Percentiles rank a stretch among this genome's conserved stretches.
Evolutionary conservation across 2,329 filamentous ascomycete genomes (phyloP).

Genomic region (Fusarium humuli): DNA sequence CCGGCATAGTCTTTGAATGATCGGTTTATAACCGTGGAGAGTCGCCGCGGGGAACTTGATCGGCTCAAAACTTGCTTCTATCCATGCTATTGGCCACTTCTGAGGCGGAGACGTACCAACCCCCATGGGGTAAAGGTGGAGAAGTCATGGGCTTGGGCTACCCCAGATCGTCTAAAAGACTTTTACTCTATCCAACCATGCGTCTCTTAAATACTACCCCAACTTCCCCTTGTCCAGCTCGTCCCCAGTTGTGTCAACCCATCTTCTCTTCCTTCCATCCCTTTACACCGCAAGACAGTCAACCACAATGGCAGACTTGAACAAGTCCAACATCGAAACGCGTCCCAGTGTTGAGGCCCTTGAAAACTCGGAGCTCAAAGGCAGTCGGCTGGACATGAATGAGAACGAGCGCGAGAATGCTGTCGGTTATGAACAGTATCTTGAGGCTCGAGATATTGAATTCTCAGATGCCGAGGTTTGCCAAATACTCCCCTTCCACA

Average conservation of each 20-base stretch:
- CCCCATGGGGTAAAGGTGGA: slow-evolving; percentile 13
- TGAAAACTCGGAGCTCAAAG: slow-evolving; percentile 3
- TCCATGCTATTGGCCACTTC: neutral
- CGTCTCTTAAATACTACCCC: neutral
- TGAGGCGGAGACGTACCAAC: neutral
- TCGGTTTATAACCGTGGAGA: neutral
- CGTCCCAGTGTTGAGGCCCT: neutral
- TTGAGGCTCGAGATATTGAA: slow-evolving; percentile 9
- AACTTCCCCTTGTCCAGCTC: neutral
- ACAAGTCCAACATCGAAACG: neutral
- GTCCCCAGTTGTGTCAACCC: no score
- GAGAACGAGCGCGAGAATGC: neutral
- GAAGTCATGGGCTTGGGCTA: neutral
- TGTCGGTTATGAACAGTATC: slow-evolving; percentile 6
- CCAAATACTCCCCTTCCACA: neutral
- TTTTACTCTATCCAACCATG: neutral
- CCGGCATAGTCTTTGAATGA: no score
- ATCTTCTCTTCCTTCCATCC: neutral
- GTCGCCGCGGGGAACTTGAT: neutral
- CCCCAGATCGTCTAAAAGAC: neutral
- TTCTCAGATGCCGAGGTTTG: slow-evolving; percentile 6
- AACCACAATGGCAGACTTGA: neutral
- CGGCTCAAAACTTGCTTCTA: no score
- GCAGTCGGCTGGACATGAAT: neutral
- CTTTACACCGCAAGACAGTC: neutral